Base-by-base conservation (phyloP, 371 early-diverging fungal species). In the Circinella umbellata region DNA sequence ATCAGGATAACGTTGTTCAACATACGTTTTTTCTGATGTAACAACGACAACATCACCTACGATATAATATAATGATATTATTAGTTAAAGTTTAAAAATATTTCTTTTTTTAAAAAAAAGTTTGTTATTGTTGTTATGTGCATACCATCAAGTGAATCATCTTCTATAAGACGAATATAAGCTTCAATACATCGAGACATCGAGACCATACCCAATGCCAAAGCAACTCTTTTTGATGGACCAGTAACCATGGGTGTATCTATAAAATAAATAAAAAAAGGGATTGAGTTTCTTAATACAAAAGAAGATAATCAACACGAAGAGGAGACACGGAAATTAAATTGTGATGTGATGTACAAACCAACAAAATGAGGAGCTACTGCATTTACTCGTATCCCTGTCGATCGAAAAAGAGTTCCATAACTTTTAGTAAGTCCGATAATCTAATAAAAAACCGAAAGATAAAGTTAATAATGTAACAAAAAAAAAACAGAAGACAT, bases 361-460 rank as follows among this genome's bases (percentile, higher is more conserved):
- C 86, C 87, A 8, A 91, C 86, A 71, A 93, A 94, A 69, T 88
- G 86, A 0, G 95, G 95, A 0, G 94, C 93, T 4, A 95, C 83
- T 10, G 90, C 92, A 72, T 92, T 92, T 64, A 94, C 91, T 2
- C 89, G 82, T 47, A 95, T 89, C 13, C 82, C 68, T 20, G 84
- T 78, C 3, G 68, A 57, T 9, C 83, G 75, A 37, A 79, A 76
- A 17, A 88, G 69, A 20, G 74, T 73, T 38, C 80, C 87, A 48
- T 90, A 81, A 55, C 88, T 82, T 51, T 82, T 76, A 0, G 91
- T 89, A 64, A 92, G 82, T 0, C 89, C 88, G 14, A 92, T 86
- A 17, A 89, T 81, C 80, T 83, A 37, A 1, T 55, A 36, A 70
- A 54, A 65, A 20, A 8, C 8, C 64, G 63, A 57, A 64, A 47